A percentile compares a stretch with the other conserved stretches of the same genome.
These are phyloP conservation scores for Oryza meyeriana DNA, from an alignment of 176 grass and related monocot species.

Conservation along the genomic window DNA sequence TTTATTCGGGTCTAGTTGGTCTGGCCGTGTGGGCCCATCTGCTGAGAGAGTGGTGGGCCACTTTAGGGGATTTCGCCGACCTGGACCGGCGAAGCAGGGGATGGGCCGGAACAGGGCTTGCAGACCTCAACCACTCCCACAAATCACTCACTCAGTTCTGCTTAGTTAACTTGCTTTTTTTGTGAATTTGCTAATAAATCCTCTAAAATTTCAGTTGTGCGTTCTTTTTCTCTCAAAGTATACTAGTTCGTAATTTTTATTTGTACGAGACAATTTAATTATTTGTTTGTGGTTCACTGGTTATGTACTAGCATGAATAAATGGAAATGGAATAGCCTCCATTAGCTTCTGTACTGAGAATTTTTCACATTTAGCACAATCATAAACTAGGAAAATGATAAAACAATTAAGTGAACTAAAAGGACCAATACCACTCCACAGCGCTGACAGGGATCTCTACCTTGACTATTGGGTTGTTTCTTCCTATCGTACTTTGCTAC, in stretches of 20 bases:
- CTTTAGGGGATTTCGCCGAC: not conserved
- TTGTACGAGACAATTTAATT: not conserved
- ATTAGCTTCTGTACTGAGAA: not conserved
- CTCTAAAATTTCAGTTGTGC: not conserved
- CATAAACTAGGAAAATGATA: not conserved
- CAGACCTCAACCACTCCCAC: not conserved
- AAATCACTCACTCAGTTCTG: not conserved
- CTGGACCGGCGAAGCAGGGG: not conserved
- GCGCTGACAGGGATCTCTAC: not conserved
- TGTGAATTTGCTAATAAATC: not conserved
- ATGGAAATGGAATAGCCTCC: not conserved
- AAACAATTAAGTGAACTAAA: not conserved
- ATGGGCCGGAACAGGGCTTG: not conserved
- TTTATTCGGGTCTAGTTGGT: not conserved
- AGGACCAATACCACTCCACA: not conserved
- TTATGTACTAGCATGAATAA: not conserved
- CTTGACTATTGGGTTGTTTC: too few relatives aligned
- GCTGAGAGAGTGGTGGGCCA: conserved; percentile 3
- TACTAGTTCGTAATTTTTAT: too few relatives aligned
- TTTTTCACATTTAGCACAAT: not conserved
- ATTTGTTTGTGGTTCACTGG: too few relatives aligned
- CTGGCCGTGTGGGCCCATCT: conserved; percentile 4
- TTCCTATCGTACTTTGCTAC: too few relatives aligned
- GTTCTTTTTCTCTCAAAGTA: not conserved
- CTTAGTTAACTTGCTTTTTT: not conserved